phyloP scores from a whole-genome alignment of 345 rosid species.

The Melastoma malabathricum region DNA sequence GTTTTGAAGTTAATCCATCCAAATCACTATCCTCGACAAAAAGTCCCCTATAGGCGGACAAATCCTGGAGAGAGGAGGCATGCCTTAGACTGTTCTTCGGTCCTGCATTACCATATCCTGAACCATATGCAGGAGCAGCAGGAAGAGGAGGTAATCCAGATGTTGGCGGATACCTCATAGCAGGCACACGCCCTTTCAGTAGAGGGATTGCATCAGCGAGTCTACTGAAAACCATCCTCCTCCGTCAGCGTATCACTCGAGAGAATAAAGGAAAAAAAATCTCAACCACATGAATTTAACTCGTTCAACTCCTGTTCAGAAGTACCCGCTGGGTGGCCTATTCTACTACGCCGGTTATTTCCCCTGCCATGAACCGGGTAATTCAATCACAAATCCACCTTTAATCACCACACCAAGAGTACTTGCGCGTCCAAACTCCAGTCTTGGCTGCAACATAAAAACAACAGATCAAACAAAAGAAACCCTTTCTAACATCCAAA shows the following conservation, averaged over 20 bases:
- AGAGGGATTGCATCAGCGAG: conserved; percentile 32
- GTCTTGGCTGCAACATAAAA: too few species aligned
- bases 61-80: conserved; percentile 86
- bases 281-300: too few species aligned
- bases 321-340: too few species aligned
- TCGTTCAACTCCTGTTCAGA: too few species aligned
- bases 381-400: too few species aligned
- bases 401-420: too few species aligned
- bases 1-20: conserved; percentile 13
- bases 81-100: conserved; percentile 47
- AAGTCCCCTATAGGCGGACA: conserved; percentile 39
- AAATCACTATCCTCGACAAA: conserved; percentile 43
- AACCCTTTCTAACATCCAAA: too few species aligned
- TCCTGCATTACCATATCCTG: conserved; percentile 25
- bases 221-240: conserved; percentile 53
- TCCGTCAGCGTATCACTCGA: background rate
- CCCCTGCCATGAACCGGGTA: too few species aligned
- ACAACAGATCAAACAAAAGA: too few species aligned
- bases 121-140: conserved; percentile 21
- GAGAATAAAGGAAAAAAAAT: too few species aligned
- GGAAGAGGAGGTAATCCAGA: conserved; percentile 29
- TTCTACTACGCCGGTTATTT: too few species aligned
- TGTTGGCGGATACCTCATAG: conserved; percentile 27
- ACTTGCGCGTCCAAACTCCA: too few species aligned
- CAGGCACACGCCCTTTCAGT: conserved; percentile 20